Base-by-base conservation (phyloP, 202 grass and related monocot species). In the Panicum virgatum region DNA sequence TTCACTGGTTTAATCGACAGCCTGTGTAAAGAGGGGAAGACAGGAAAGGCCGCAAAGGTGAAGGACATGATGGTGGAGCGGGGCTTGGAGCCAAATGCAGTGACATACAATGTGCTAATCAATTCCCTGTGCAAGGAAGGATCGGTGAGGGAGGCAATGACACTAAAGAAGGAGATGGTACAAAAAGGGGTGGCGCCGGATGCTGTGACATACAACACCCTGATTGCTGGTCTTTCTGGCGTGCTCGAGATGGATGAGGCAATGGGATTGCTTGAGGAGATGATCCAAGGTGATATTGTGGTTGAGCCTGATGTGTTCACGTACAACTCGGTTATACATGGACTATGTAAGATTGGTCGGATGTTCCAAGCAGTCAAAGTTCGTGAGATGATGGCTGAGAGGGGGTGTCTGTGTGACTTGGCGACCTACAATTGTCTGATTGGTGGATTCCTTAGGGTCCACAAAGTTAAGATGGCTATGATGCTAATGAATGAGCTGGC, bases 61-160 rank as follows among this genome's bases (percentile, higher is more conserved):
- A 69, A 92, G 52, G 40, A 66, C 50, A 7, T 83, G 72, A 97
- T 97, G 94, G 36, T 87, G 69, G 53, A 86, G 26, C 81, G 54
- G 45, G 91, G 94, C 6, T 26, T 92, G 66, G 69, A 87, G 62
- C 92, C 90, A 16, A 89, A 85, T 43, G 78, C 53, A 5, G 81
- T 90, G 62, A 94, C 92, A 0, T 97, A 89, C 76, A 94, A 92
- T 67, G 83, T 92, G 65, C 45, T 97, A 14, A 90, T 97, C 85
- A 94, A 92, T 72, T 85, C 86, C 23, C 69, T 97, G 62, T 91
- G 83, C 54, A 92, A 92, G 70, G 81, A 97, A 75, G 89, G 91
- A 6, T 90, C 53, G 23, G 68, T 92, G 50, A 78, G 84, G 43
- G 86, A 97, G 65, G 88, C 94, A 19, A 23, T 92, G 26, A 12